phyloP scores from a whole-genome alignment of 2,329 filamentous ascomycete species.

The Venturiaceae sp. region DNA sequence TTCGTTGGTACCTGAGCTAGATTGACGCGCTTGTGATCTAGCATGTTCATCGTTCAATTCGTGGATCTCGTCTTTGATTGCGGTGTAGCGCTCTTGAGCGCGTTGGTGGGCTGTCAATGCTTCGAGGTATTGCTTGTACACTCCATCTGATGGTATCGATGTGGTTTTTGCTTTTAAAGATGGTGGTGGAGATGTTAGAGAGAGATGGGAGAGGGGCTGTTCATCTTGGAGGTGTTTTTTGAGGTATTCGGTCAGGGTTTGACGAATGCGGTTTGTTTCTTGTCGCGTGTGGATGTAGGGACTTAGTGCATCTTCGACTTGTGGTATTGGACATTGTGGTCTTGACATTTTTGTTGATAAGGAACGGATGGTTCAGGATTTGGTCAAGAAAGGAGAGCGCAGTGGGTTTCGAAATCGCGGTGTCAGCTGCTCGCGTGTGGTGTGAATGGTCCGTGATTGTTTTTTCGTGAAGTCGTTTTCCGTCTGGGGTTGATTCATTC shows the following conservation, averaged over 20 bases:
- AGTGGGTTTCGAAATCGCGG: background rate
- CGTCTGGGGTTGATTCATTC: too few species aligned
- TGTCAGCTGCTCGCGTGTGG: too few species aligned
- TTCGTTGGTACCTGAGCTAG: background rate
- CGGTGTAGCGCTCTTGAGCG: conserved; percentile 28
- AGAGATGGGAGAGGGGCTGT: conserved; percentile 21
- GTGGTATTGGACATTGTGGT: conserved; percentile 23
- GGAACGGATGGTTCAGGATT: background rate
- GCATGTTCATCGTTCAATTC: conserved; percentile 10
- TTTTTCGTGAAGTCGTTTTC: too few species aligned
- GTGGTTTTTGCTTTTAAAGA: conserved; percentile 21
- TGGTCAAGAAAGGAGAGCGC: background rate
- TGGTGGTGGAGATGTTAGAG: conserved; percentile 19
- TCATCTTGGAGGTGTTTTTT: conserved; percentile 2
- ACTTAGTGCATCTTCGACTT: conserved; percentile 24
- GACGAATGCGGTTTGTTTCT: conserved; percentile 25
- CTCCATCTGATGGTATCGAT: conserved; percentile 29
- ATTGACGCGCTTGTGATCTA: background rate
- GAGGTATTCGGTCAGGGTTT: conserved; percentile 16
- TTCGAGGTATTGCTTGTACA: conserved; percentile 34
- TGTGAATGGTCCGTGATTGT: background rate
- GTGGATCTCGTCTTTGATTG: conserved; percentile 21
- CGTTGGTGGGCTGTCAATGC: conserved; percentile 32
- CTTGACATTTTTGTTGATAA: background rate
- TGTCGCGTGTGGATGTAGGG: conserved; percentile 26